Evolutionary conservation across 2,329 filamentous ascomycete genomes (phyloP).

Genomic region (Colletotrichum plurivorum): DNA sequence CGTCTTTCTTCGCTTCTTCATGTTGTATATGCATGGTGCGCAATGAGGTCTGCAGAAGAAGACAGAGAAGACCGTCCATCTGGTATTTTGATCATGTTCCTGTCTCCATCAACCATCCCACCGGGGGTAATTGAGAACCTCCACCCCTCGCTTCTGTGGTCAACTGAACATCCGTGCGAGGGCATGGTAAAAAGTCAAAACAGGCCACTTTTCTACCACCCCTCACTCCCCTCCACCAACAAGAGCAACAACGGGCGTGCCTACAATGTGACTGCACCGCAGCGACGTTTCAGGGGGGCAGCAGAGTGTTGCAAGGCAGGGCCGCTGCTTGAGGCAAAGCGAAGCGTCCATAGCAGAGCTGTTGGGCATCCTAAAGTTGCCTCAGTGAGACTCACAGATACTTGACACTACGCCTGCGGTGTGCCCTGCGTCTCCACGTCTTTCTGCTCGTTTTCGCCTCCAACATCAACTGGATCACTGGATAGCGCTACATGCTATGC

Average conservation of each 20-base stretch:
- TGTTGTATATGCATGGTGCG: too few relatives aligned
- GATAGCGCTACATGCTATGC: too few relatives aligned
- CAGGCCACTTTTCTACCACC: slow-evolving; percentile 17
- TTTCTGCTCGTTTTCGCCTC: too few relatives aligned
- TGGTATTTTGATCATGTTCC: neutral
- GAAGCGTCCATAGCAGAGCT: slow-evolving; percentile 6
- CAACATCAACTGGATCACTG: too few relatives aligned
- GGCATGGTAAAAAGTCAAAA: slow-evolving; percentile 27
- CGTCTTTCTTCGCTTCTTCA: too few relatives aligned
- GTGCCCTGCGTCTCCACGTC: too few relatives aligned
- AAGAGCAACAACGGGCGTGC: slow-evolving; percentile 13
- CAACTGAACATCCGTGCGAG: slow-evolving; percentile 22
- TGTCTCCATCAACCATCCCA: neutral
- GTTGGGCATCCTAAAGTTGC: neutral
- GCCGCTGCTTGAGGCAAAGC: slow-evolving; percentile 21
- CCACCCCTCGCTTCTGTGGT: slow-evolving; percentile 8
- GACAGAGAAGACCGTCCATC: slow-evolving; percentile 1
- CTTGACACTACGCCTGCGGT: too few relatives aligned
- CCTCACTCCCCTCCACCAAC: too few relatives aligned
- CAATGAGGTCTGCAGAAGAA: too few relatives aligned
- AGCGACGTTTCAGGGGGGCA: slow-evolving; percentile 36
- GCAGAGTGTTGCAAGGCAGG: slow-evolving; percentile 30
- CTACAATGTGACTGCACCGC: slow-evolving; percentile 18
- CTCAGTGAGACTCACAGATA: too few relatives aligned
- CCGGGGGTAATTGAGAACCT: neutral